A percentile compares a stretch with the other conserved stretches of the same genome.
Conservation (phyloP, 805 yeast genomes). For the Diddensiella transvaalensis region DNA sequence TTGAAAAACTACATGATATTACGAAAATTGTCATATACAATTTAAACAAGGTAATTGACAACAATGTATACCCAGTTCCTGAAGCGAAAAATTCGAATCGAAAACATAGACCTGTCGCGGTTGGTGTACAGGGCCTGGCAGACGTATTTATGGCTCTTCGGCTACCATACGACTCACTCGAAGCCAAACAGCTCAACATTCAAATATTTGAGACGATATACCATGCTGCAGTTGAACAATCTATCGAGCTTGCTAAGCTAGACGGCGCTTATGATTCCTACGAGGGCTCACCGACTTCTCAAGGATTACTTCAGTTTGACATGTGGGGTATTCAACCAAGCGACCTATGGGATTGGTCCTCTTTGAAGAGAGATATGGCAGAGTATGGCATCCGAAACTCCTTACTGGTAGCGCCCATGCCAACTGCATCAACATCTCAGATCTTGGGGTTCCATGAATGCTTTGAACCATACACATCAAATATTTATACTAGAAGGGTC, state of each 20-base stretch:
- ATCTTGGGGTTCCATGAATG: conserved; percentile 92
- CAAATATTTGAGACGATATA: conserved; percentile 94
- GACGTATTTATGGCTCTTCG: conserved; percentile 79
- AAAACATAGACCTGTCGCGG: conserved; percentile 89
- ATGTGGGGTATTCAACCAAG: conserved; percentile 80
- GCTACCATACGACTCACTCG: conserved; percentile 79
- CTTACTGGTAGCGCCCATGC: conserved; percentile 80
- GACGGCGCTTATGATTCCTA: conserved; percentile 71
- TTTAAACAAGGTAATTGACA: conserved; percentile 78
- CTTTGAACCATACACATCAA: conserved; percentile 93
- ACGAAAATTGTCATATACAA: conserved; percentile 76
- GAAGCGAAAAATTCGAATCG: conserved; percentile 72
- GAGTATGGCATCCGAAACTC: conserved; percentile 81
- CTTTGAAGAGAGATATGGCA: conserved; percentile 55
- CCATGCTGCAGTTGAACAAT: conserved; percentile 87
- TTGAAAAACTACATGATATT: conserved; percentile 67
- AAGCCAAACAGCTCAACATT: conserved; percentile 69
- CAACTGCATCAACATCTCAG: conserved; percentile 97
- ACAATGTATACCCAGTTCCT: conserved; percentile 77
- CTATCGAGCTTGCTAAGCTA: conserved; percentile 69
- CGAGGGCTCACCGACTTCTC: conserved; percentile 84
- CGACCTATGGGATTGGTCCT: conserved; percentile 84
- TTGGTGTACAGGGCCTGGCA: conserved; percentile 97
- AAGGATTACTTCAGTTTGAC: conserved; percentile 82
- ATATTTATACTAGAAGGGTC: conserved; percentile 86